A percentile compares a stretch with the other conserved stretches of the same genome.
These are phyloP conservation scores for Pichia sp. DNA, from an alignment of 1,139 yeast species.

Conservation along the genomic window DNA sequence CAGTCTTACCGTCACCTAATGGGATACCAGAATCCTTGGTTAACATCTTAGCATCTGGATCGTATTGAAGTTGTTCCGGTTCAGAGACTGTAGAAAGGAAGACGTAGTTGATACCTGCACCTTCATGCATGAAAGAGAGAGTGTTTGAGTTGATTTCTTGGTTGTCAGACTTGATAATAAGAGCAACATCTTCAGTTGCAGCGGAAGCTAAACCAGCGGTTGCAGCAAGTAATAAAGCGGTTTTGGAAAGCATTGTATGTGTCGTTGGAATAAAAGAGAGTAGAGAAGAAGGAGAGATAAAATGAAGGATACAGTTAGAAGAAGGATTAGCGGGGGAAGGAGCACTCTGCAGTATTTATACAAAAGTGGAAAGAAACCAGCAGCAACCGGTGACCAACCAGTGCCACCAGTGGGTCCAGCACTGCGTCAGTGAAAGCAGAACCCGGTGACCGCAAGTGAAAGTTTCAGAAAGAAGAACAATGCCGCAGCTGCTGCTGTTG, in stretches of 20 bases:
- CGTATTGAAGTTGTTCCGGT: constrained; percentile 12
- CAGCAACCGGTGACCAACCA: too few species aligned
- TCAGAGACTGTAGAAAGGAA: constrained; percentile 27
- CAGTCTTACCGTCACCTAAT: constrained; percentile 5
- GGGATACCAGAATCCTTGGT: constrained; percentile 1
- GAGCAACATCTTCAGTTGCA: constrained; percentile 15
- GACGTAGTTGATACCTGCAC: constrained; percentile 48
- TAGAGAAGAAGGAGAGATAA: neutral
- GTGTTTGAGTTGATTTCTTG: constrained; percentile 24
- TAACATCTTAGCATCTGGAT: constrained; percentile 1
- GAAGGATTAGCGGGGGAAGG: neutral
- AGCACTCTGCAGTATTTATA: too few species aligned
- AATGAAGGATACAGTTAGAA: neutral
- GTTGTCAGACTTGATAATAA: constrained; percentile 25
- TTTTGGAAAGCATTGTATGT: constrained; percentile 8
- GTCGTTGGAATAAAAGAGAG: neutral
- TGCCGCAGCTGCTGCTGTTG: too few species aligned
- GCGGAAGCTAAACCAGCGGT: constrained; percentile 26
- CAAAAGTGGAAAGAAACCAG: too few species aligned
- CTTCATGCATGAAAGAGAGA: constrained; percentile 39
- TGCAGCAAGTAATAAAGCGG: constrained; percentile 14
- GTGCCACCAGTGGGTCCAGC: too few species aligned
- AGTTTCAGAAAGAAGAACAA: too few species aligned
- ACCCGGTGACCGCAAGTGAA: too few species aligned
- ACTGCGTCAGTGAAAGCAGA: too few species aligned